Conservation (phyloP, 2,329 filamentous ascomycete species). For the Blastomyces emzantsi region DNA sequence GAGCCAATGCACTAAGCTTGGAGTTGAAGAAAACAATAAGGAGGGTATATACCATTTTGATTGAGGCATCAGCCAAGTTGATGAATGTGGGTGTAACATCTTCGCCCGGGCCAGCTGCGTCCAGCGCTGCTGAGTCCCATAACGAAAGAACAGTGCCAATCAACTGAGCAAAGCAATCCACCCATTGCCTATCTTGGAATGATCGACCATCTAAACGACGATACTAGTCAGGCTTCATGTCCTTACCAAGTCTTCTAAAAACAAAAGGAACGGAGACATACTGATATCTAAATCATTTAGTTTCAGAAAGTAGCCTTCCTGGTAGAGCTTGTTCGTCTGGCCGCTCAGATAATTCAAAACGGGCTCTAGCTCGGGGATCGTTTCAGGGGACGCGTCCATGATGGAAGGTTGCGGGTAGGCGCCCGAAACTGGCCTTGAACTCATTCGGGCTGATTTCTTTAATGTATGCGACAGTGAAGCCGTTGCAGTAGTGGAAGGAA, state of each 20-base stretch:
- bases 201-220: constrained; percentile 63
- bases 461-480: neutral
- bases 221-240: constrained; percentile 24
- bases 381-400: constrained; percentile 78
- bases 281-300: constrained; percentile 87
- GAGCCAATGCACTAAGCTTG: neutral
- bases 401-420: constrained; percentile 74
- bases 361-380: constrained; percentile 75
- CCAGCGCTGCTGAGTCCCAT: constrained; percentile 90
- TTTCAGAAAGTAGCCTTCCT: constrained; percentile 96
- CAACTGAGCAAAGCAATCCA: constrained; percentile 93
- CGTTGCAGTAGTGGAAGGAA: neutral
- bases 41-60: constrained; percentile 70
- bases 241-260: constrained; percentile 7
- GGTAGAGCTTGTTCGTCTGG: constrained; percentile 92
- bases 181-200: constrained; percentile 80
- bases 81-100: constrained; percentile 89
- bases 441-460: constrained; percentile 34
- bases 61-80: constrained; percentile 92
- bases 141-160: constrained; percentile 90
- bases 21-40: neutral
- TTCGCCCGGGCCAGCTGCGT: constrained; percentile 73
- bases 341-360: constrained; percentile 92
- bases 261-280: constrained; percentile 45
- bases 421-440: constrained; percentile 72